A percentile compares a stretch with the other conserved stretches of the same genome.
Evolutionary conservation across 2,329 filamentous ascomycete species (phyloP).

Genomic region (Dothiorella sarmentorum): DNA sequence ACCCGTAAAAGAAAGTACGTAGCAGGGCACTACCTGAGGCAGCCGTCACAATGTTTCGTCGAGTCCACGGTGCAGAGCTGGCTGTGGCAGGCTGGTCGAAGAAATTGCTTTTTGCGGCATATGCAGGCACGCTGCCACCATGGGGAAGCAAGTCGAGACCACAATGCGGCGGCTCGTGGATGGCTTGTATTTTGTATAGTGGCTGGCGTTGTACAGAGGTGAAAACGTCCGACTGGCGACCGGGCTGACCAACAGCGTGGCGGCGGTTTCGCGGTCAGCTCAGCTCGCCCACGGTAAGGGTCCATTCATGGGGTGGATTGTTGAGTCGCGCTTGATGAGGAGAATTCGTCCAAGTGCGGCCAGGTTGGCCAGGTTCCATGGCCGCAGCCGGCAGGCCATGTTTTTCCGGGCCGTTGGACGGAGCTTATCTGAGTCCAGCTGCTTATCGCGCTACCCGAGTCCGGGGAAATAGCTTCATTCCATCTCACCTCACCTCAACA

Average conservation of each 20-base stretch:
- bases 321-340: too few relatives aligned
- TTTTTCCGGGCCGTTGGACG: conserved; percentile 13
- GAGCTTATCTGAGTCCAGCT: neutral
- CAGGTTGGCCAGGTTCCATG: neutral
- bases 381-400: neutral
- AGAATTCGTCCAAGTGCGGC: too few relatives aligned
- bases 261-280: neutral
- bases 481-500: neutral
- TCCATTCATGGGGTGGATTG: too few relatives aligned
- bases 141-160: neutral
- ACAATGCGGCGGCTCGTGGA: neutral
- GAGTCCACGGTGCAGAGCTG: neutral
- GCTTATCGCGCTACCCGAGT: neutral
- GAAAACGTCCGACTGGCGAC: neutral
- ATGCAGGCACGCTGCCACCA: neutral
- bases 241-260: neutral
- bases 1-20: neutral
- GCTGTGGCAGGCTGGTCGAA: neutral
- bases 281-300: too few relatives aligned
- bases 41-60: neutral
- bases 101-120: neutral
- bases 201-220: neutral
- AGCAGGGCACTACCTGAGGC: neutral
- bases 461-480: too few relatives aligned
- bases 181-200: neutral